Evolutionary conservation across 306 rosid genomes (phyloP), one percentile per base, ranked within the genome.

Genomic region (Acacia crassicarpa): DNA sequence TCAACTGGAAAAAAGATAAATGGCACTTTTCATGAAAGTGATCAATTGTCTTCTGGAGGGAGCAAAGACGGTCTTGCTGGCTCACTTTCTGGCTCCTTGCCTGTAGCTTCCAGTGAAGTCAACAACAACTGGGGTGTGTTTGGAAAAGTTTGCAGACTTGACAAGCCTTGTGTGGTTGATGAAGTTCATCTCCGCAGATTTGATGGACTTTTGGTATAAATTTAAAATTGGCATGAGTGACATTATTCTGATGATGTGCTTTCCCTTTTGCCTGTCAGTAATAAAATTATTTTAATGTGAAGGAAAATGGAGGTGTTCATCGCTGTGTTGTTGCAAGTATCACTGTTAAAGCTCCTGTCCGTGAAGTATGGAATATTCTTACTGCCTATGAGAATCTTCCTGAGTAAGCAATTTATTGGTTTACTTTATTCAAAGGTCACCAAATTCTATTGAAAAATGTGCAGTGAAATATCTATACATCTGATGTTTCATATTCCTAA

Each of bases 281-380:
- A 4, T 84, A 45, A 79, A 77, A 75, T 85, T 16, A 48, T 82
- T 87, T 85, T 86, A 74, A 81, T 70, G 67, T 87, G 87, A 95
- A 95, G 99, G 98, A 95, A 93, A 92, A 95, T 76, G 99, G 99
- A 84, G 99, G 98, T 5, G 98, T 93, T 61, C 99, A 95, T 91
- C 99, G 99, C 27, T 86, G 95, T 76, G 99, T 95, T 69, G 91
- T 92, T 51, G 99, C 99, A 67, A 93, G 97, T 89, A 93, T 95
- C 83, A 95, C 99, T 35, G 98, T 95, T 56, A 95, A 95, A 88
- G 97, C 99, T 91, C 88, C 95, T 70, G 94, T 93, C 84, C 86
- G 88, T 72, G 97, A 93, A 86, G 99, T 92, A 66, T 95, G 99
- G 99, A 86, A 83, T 85, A 91, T 89, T 81, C 56, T 95, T 89